phyloP scores from a whole-genome alignment of 2,329 filamentous ascomycete genomes.

The Cytospora piceicola region DNA sequence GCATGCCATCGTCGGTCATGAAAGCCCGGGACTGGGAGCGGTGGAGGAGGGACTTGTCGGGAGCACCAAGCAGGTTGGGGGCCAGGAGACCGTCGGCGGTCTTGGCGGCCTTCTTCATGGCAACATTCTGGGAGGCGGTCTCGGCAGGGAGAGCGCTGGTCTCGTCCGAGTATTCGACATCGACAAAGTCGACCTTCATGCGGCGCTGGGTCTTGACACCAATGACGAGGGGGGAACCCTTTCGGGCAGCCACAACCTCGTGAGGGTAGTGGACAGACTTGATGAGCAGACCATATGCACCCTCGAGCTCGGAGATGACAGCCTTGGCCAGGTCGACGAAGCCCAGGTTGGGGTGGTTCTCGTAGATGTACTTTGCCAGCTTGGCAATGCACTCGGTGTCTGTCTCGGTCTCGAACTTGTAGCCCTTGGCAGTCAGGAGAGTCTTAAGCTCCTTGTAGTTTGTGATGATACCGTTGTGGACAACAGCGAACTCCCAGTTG shows the following conservation, averaged over 20 bases:
- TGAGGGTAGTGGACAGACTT: conserved; percentile 99
- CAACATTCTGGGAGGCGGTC: conserved; percentile 93
- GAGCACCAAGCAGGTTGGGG: conserved; percentile 76
- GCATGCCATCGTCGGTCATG: conserved; percentile 96
- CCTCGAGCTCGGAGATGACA: conserved; percentile 97
- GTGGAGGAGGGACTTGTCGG: conserved; percentile 97
- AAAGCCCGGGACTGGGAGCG: conserved; percentile 98
- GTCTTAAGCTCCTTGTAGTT: conserved; percentile 99
- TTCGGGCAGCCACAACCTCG: conserved; percentile 95
- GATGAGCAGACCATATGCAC: conserved; percentile 94
- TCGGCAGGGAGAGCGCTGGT: conserved; percentile 84
- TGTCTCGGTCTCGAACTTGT: conserved; percentile 98
- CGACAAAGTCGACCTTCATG: conserved; percentile 99
- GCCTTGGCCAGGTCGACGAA: conserved; percentile 97
- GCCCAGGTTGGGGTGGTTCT: conserved; percentile 89
- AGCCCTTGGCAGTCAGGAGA: conserved; percentile 89
- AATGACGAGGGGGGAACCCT: conserved; percentile 96
- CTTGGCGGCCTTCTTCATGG: conserved; percentile 89
- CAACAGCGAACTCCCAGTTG: conserved; percentile 93
- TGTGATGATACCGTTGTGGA: conserved; percentile 99
- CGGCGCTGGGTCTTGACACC: conserved; percentile 96
- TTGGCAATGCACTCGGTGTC: conserved; percentile 99
- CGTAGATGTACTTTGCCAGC: conserved; percentile 96
- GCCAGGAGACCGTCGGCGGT: conserved; percentile 68
- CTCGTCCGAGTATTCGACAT: conserved; percentile 95